Base-by-base conservation (phyloP, 2,329 filamentous ascomycete genomes). In the Rhytidhysteron rufulum region DNA sequence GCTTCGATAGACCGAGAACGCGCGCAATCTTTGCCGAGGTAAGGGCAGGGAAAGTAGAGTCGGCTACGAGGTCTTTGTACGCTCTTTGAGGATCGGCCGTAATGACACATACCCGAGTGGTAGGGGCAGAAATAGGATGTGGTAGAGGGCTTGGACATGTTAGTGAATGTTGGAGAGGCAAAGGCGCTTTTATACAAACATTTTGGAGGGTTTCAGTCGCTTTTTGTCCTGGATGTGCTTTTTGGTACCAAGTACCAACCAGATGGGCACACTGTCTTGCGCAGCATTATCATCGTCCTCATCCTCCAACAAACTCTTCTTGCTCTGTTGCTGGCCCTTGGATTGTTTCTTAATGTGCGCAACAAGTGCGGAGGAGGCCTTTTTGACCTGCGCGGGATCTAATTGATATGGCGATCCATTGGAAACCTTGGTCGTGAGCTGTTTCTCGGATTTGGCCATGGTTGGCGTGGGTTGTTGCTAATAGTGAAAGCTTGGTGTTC, bases 141-240 rank as follows among this genome's bases (percentile, higher is more conserved):
- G 88, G 87, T 39, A 95, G 73, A 51, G 74, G 55, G 57, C 64
- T 69, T 36, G 30, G n/a, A 31, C 30, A 24, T 15, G 13, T 32
- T 48, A 29, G 43, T 31, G 32, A 39, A 18, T 31, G 17, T 31
- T 10, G 9, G 8, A 20, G 11, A 19, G 27, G 10, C 17, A 21
- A 11, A 21, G 19, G n/a, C 6, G 20, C 3, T 34, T 15, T 17
- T 17, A 17, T 22, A 55, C 60, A 39, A 25, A 63, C 62, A 96
- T 87, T 70, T 91, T 94, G 65, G 79, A 78, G 20, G 90, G 89
- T 74, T 94, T 91, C 51, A 95, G 75, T 40, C 82, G 79, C 62
- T 80, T 81, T 67, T 86, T 84, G 69, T 94, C 86, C 47, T 75
- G 71, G 47, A 83, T 75, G 57, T 83, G 78, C 65, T 81, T 79